These are phyloP conservation scores for Xylaria sp. DNA, from an alignment of 2,329 filamentous ascomycete genomes.

Conservation along the genomic window DNA sequence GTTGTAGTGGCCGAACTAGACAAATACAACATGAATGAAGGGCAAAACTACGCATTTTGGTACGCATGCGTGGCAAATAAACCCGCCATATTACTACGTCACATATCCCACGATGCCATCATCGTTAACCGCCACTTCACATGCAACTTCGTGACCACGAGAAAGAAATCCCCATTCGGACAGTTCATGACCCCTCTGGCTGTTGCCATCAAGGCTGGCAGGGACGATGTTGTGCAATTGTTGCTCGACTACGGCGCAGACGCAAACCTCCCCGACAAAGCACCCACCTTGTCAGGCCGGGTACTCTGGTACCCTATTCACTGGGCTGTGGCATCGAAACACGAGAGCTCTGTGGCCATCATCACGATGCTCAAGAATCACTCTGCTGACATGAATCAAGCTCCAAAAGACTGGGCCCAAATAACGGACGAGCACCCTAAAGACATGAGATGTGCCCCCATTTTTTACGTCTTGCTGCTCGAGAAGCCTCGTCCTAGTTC, in stretches of 20 bases:
- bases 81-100: not conserved
- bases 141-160: not conserved
- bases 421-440: not conserved
- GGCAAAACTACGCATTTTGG: slow-evolving; percentile 14
- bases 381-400: slow-evolving; percentile 24
- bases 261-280: slow-evolving; percentile 9
- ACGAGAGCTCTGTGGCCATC: slow-evolving; percentile 15
- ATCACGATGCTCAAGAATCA: slow-evolving; percentile 20
- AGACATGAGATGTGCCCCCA: slow-evolving; percentile 14
- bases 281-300: accelerated
- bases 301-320: slow-evolving; percentile 27
- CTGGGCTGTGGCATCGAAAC: slow-evolving; percentile 17
- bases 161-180: not conserved
- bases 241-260: slow-evolving; percentile 31
- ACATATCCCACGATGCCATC: slow-evolving; percentile 11
- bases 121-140: slow-evolving; percentile 23
- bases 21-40: not conserved
- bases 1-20: slow-evolving; percentile 17
- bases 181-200: slow-evolving; percentile 18
- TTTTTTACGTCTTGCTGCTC: slow-evolving; percentile 28
- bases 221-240: not conserved
- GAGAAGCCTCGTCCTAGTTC: slow-evolving; percentile 5
- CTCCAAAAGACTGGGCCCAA: not conserved
- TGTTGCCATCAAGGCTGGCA: slow-evolving; percentile 13
- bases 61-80: slow-evolving; percentile 23